Evolutionary conservation across 495 filamentous ascomycete species (phyloP).

Genomic region (Rostrohypoxylon terebratum): DNA sequence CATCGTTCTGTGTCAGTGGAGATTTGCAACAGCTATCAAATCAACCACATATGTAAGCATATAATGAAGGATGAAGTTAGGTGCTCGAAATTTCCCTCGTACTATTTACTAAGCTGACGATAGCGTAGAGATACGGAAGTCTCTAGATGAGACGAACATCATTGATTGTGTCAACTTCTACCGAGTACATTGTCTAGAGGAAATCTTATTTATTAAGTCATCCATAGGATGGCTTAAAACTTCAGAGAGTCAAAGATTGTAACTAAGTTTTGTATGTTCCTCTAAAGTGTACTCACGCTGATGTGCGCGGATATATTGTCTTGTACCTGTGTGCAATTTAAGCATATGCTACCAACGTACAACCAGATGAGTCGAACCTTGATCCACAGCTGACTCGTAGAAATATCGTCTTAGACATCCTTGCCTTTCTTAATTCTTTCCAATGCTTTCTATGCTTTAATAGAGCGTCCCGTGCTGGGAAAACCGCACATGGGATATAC

Average conservation of each 20-base stretch:
- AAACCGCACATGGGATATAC: neutral
- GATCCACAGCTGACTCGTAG: neutral
- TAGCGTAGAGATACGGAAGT: neutral
- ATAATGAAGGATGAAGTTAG: constrained; percentile 6
- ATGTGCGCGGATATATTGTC: neutral
- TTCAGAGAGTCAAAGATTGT: neutral
- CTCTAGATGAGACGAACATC: constrained; percentile 12
- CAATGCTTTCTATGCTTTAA: neutral
- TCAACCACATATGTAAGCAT: neutral
- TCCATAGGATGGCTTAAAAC: neutral
- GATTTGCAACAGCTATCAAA: neutral
- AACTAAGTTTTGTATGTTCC: neutral
- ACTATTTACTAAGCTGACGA: neutral
- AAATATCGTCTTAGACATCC: neutral
- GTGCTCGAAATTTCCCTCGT: neutral
- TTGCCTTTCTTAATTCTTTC: neutral
- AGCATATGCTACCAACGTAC: neutral
- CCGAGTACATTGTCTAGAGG: neutral
- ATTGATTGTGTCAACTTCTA: neutral
- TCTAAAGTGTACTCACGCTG: neutral
- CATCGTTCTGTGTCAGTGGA: neutral
- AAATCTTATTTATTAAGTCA: neutral
- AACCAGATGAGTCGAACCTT: neutral
- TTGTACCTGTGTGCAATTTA: neutral
- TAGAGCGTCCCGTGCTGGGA: neutral